These are phyloP conservation scores for Chlorella sp. DNA, from an alignment of 139 green algal species.

Conservation along the genomic window DNA sequence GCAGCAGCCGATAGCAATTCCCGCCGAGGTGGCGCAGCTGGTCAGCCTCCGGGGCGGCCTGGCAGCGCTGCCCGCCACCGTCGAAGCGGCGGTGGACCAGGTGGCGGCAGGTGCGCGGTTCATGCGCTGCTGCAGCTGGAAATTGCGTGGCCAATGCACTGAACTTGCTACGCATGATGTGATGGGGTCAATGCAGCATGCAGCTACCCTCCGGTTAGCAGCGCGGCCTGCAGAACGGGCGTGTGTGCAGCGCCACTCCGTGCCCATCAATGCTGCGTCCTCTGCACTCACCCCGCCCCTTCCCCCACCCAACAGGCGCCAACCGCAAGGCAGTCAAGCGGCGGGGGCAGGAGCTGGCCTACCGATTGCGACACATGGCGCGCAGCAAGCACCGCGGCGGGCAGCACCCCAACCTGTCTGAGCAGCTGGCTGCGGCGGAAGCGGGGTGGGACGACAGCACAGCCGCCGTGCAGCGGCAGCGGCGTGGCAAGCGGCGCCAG, in stretches of 20 bases:
- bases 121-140: no score
- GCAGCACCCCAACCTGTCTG: slow-evolving; percentile 42
- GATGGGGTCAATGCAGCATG: background rate
- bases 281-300: background rate
- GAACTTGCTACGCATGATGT: background rate
- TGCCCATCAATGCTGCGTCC: background rate
- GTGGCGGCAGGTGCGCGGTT: slow-evolving; percentile 8
- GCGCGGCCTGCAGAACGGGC: no score
- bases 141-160: no score
- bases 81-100: slow-evolving; percentile 13
- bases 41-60: slow-evolving; percentile 31
- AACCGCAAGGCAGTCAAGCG: slow-evolving; percentile 42
- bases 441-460: background rate
- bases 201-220: no score
- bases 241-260: no score
- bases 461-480: slow-evolving; percentile 4
- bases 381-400: slow-evolving; percentile 50
- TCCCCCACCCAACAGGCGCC: background rate
- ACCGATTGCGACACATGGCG: slow-evolving; percentile 49
- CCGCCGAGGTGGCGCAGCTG: slow-evolving; percentile 36
- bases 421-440: background rate
- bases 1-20: background rate
- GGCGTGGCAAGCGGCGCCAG: slow-evolving; percentile 36
- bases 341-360: slow-evolving; percentile 34
- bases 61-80: slow-evolving; percentile 32